Evolutionary conservation across 805 yeast species (phyloP).

Genomic region (Kazachstania bromeliacearum): DNA sequence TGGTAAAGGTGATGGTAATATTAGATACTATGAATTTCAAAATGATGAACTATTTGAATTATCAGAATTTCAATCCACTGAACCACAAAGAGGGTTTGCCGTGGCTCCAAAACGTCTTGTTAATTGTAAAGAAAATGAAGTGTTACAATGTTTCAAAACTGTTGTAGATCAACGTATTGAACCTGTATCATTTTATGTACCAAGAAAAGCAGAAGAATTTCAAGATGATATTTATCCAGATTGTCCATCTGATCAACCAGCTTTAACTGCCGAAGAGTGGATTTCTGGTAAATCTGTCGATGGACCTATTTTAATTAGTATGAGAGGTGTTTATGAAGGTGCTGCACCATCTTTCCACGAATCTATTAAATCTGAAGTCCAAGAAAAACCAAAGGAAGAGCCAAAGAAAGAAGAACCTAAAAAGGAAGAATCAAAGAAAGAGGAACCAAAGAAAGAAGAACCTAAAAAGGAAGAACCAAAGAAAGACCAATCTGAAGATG

Average conservation of each 20-base stretch:
- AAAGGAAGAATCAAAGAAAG: slow-evolving; percentile 15
- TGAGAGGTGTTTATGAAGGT: slow-evolving; percentile 78
- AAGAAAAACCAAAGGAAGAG: slow-evolving; percentile 14
- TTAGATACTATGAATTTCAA: slow-evolving; percentile 84
- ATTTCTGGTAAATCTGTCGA: slow-evolving; percentile 65
- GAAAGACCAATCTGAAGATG: background rate
- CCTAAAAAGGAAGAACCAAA: slow-evolving; percentile 13
- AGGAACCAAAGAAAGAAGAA: slow-evolving; percentile 14
- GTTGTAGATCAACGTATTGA: slow-evolving; percentile 76
- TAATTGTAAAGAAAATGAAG: slow-evolving; percentile 74
- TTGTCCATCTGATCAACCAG: slow-evolving; percentile 73
- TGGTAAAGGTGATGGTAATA: slow-evolving; percentile 97
- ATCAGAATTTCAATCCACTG: slow-evolving; percentile 82
- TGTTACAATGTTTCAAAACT: slow-evolving; percentile 75
- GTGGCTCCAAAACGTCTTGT: slow-evolving; percentile 77
- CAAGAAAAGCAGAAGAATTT: slow-evolving; percentile 87
- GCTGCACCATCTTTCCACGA: slow-evolving; percentile 41
- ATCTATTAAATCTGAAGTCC: slow-evolving; percentile 9
- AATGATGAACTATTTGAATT: slow-evolving; percentile 74
- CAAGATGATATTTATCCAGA: slow-evolving; percentile 91
- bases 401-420: slow-evolving; percentile 7
- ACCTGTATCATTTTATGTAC: slow-evolving; percentile 88
- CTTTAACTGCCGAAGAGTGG: slow-evolving; percentile 73
- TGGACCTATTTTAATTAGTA: slow-evolving; percentile 70
- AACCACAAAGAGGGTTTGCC: slow-evolving; percentile 95